Conservation (phyloP, 1,284 basidiomycete species). For the Ceratobasidium papillatum region DNA sequence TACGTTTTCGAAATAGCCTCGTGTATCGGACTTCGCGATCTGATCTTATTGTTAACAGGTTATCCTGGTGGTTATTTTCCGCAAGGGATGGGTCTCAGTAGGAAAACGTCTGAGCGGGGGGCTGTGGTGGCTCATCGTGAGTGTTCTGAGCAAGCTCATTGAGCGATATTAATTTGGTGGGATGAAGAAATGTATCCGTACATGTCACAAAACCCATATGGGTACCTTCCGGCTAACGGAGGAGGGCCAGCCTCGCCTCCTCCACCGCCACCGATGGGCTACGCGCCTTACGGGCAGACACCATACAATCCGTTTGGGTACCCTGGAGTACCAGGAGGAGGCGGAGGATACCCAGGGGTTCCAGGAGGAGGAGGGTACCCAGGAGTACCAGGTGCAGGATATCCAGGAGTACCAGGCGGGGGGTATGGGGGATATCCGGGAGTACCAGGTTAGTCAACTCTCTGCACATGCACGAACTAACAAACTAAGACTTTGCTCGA, state of each 20-base stretch:
- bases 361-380: not conserved
- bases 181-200: conserved; percentile 14
- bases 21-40: not conserved
- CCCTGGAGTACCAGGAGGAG: conserved; percentile 1
- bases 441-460: not conserved
- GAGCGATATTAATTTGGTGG: not conserved
- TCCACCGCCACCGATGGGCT: conserved; percentile 13
- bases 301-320: conserved; percentile 35
- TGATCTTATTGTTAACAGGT: conserved; percentile 13
- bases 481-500: not conserved
- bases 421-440: not conserved
- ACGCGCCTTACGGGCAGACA: conserved; percentile 21
- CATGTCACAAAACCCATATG: conserved; percentile 14
- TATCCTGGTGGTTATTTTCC: conserved; percentile 37
- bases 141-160: not conserved
- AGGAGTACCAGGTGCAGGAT: too few relatives aligned
- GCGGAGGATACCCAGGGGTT: not conserved
- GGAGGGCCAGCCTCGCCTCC: not conserved
- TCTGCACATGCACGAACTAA: not conserved
- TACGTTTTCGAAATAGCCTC: conserved; percentile 4
- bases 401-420: conserved; percentile 4
- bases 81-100: conserved; percentile 29
- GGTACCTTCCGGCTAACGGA: conserved; percentile 21
- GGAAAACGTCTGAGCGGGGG: conserved; percentile 32
- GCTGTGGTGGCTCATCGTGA: conserved; percentile 16